These are phyloP conservation scores for Anacardium occidentale DNA, from an alignment of 345 rosid species.

Conservation along the genomic window DNA sequence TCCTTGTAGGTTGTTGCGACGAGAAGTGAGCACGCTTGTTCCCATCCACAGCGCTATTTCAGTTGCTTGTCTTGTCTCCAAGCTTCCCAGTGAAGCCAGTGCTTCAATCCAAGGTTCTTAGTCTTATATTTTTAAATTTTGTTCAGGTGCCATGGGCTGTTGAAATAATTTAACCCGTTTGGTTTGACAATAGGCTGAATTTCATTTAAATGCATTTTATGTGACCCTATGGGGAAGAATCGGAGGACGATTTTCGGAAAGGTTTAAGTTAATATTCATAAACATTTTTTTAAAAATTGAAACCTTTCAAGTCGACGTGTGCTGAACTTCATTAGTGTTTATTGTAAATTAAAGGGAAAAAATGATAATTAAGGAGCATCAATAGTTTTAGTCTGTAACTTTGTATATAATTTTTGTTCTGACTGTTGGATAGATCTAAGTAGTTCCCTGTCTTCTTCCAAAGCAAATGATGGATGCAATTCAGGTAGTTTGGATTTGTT, in stretches of 20 bases:
- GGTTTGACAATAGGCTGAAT: not conserved
- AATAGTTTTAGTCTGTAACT: too few relatives aligned
- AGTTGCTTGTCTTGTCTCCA: constrained; percentile 74
- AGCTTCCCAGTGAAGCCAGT: constrained; percentile 47
- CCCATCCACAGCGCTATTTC: constrained; percentile 66
- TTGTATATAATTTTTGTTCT: not conserved
- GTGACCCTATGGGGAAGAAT: not conserved
- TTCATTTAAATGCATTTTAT: not conserved
- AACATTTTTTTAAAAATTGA: too few relatives aligned
- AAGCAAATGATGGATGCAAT: not conserved
- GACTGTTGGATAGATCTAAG: not conserved
- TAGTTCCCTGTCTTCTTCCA: too few relatives aligned
- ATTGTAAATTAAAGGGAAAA: not conserved
- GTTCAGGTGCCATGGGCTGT: not conserved
- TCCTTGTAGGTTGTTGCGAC: constrained; percentile 48
- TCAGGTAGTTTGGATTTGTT: not conserved
- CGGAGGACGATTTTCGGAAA: not conserved
- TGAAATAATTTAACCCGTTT: not conserved
- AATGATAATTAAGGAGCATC: not conserved
- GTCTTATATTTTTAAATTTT: not conserved
- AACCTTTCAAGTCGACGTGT: not conserved
- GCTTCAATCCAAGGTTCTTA: constrained; percentile 45
- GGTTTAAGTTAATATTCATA: not conserved
- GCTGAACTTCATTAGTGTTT: not conserved
- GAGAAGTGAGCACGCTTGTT: constrained; percentile 60